Evolutionary conservation across 164 flowering plant species (phyloP).

Genomic region (Chimonanthus salicifolius): DNA sequence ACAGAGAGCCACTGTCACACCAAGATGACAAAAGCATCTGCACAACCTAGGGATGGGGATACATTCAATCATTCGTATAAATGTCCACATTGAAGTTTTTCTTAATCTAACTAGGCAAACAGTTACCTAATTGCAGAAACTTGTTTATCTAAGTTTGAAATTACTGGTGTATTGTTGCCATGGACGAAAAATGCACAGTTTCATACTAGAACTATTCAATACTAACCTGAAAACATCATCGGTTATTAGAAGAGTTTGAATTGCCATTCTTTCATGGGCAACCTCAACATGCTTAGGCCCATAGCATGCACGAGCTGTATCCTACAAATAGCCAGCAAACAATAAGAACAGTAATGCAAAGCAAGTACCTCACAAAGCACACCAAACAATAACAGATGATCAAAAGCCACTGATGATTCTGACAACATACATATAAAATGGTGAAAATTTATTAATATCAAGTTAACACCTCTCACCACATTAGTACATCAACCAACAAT

Average conservation of each 20-base stretch:
- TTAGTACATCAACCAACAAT: too few relatives aligned
- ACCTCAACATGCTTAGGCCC: constrained; percentile 92
- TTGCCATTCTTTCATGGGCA: constrained; percentile 86
- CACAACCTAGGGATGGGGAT: not conserved
- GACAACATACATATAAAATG: too few relatives aligned
- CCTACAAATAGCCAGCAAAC: constrained; percentile 31
- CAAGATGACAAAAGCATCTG: not conserved
- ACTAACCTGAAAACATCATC: constrained; percentile 90
- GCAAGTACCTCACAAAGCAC: not conserved
- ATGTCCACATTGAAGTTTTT: not conserved
- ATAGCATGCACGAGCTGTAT: constrained; percentile 87
- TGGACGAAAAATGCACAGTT: not conserved
- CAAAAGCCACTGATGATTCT: too few relatives aligned
- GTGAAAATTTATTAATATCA: too few relatives aligned
- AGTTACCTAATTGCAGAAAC: not conserved
- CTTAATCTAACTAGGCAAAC: not conserved
- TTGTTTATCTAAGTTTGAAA: not conserved
- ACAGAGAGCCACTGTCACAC: not conserved
- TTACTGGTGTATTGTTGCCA: not conserved
- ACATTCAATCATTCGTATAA: not conserved
- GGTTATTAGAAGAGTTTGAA: constrained; percentile 83
- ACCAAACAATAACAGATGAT: not conserved
- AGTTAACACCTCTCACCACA: too few relatives aligned
- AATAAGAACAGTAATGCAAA: not conserved
- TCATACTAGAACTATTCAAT: not conserved